Evolutionary conservation across 129 eudicot genomes (phyloP).

Genomic region (Artemisia tridentata): DNA sequence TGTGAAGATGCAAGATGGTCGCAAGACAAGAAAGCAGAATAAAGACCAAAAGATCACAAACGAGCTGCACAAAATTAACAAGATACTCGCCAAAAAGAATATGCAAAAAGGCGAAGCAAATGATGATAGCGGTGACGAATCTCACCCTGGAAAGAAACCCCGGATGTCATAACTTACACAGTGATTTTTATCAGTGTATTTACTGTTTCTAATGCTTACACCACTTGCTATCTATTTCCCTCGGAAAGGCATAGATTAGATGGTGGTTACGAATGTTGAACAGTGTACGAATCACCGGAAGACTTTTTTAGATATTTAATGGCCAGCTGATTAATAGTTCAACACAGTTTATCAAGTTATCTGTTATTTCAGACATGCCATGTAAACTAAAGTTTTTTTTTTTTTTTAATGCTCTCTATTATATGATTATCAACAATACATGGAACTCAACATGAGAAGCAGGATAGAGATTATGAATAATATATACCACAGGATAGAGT

Average conservation of each 20-base stretch:
- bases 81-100: slow-evolving; percentile 75
- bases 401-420: too few relatives aligned
- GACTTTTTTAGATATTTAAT: too few relatives aligned
- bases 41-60: slow-evolving; percentile 91
- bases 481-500: too few relatives aligned
- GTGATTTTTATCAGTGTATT: not conserved
- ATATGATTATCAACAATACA: too few relatives aligned
- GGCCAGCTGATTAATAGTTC: too few relatives aligned
- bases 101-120: slow-evolving; percentile 57
- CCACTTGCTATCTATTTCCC: not conserved
- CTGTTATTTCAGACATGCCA: too few relatives aligned
- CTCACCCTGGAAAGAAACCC: slow-evolving; percentile 79
- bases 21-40: slow-evolving; percentile 93
- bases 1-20: slow-evolving; percentile 99
- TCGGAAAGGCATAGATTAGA: not conserved
- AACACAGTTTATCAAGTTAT: too few relatives aligned
- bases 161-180: slow-evolving; percentile 26
- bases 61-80: slow-evolving; percentile 87
- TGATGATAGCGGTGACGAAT: slow-evolving; percentile 49
- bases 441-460: too few relatives aligned
- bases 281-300: too few relatives aligned
- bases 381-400: too few relatives aligned
- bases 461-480: too few relatives aligned
- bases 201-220: not conserved
- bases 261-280: too few relatives aligned